Evolutionary conservation across 768 basidiomycete species (phyloP), one percentile per base, ranked within the genome.

Genomic region (Amanita exitialis): DNA sequence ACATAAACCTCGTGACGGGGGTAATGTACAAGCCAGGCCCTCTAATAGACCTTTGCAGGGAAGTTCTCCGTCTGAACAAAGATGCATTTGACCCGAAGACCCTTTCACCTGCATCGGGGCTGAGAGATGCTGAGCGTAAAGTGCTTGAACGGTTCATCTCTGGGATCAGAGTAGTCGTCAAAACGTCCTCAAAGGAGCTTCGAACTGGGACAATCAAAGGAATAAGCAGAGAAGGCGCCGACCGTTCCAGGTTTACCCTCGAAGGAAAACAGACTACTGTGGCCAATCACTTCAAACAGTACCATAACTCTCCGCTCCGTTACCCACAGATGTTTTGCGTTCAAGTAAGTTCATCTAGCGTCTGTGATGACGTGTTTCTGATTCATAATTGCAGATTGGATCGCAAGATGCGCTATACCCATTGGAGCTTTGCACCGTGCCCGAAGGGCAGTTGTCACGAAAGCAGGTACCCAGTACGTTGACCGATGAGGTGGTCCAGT

Each of bases 1-100:
- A 90, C 53, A 72, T 90, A 54, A 89, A 90, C 54, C 83, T 88
- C 44, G 78, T 81, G 0, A 85, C 86, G 0, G 87, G 82, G 0
- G 74, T 80, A 16, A 86, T 90, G 82, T 89, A 82, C 60, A 78
- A 77, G 57, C 65, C 75, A 0, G 88, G 89, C 0, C 61, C 71
- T 0, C 69, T 90, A 2, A 64, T 85, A 47, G 62, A 69, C 2
- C 64, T 89, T 0, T 80, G 81, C 53, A 61, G 82, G 3, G 79
- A 80, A 4, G 77, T 76, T 58, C 59, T 86, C 13, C 56, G 60
- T 16, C 59, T 60, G 15, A 10, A 30, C 9, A 30, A 4, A 30
- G 37, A 54, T 23, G 58, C 59, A 0, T 25, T 30, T n/a, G 48
- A 38, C 16, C 23, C 47, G 12, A 30, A 4, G 34, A n/a, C 12